A percentile compares a stretch with the other conserved stretches of the same genome.
phyloP scores from a whole-genome alignment of 75 land plant genomes.

The Pseudotsuga menziesii region DNA sequence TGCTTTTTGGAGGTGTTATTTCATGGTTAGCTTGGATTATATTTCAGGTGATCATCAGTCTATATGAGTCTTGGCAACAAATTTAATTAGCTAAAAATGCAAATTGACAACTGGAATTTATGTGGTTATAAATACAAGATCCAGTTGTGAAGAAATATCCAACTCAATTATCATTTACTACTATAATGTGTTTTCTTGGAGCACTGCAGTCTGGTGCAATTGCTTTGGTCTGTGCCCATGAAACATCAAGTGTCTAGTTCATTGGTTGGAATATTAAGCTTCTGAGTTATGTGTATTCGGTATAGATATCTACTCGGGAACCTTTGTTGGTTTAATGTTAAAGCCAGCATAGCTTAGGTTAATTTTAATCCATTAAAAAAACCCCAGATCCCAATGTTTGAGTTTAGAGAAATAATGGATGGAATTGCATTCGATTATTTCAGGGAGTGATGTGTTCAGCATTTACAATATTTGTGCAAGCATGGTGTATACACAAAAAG shows the following conservation, averaged over 20 bases:
- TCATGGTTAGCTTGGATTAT: neutral
- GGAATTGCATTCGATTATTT: neutral
- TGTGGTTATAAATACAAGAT: conserved; percentile 22
- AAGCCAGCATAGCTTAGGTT: no score
- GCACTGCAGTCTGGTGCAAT: conserved; percentile 45
- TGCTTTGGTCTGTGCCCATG: conserved; percentile 21
- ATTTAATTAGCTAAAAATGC: neutral
- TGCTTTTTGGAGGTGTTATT: neutral
- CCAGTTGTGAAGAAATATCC: conserved; percentile 37
- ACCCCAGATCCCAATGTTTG: no score
- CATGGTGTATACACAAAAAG: conserved; percentile 33
- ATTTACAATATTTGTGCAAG: neutral
- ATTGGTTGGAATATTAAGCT: conserved; percentile 37
- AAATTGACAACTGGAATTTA: neutral
- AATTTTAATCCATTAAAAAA: no score
- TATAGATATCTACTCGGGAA: neutral
- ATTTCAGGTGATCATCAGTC: neutral
- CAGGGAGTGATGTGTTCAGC: conserved; percentile 5
- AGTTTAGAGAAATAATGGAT: no score
- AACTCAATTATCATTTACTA: conserved; percentile 52
- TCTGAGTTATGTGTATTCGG: conserved; percentile 28
- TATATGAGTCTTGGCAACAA: neutral
- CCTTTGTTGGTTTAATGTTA: neutral
- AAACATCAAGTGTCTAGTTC: conserved; percentile 24
- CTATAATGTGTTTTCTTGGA: conserved; percentile 41